A percentile compares a stretch with the other conserved stretches of the same genome.
Evolutionary conservation across 2,329 filamentous ascomycete genomes (phyloP).

Genomic region (Clonostachys sp.): DNA sequence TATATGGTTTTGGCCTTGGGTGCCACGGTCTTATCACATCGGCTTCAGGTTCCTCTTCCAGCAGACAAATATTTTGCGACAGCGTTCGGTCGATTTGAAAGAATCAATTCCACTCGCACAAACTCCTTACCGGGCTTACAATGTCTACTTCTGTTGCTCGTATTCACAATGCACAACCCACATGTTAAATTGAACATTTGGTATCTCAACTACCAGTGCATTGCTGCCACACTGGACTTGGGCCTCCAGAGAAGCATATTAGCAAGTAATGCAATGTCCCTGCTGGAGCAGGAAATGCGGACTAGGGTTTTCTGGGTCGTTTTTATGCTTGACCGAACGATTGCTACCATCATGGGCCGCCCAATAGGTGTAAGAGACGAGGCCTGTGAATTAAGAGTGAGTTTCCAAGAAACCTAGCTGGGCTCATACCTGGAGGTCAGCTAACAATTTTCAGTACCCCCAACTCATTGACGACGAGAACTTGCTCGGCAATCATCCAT

Average conservation of each 20-base stretch:
- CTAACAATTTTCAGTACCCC: not conserved
- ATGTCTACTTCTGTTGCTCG: constrained; percentile 36
- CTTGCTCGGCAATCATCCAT: not conserved
- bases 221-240: constrained; percentile 44
- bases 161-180: constrained; percentile 46
- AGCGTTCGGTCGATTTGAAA: constrained; percentile 39
- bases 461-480: not conserved
- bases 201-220: constrained; percentile 51
- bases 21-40: constrained; percentile 35
- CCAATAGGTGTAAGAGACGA: constrained; percentile 51
- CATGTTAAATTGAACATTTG: constrained; percentile 43
- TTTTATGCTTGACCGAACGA: constrained; percentile 42
- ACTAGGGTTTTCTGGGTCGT: constrained; percentile 51
- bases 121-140: constrained; percentile 44
- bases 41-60: constrained; percentile 34
- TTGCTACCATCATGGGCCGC: constrained; percentile 51
- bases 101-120: constrained; percentile 30
- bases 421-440: not conserved
- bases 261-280: constrained; percentile 31
- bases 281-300: constrained; percentile 48
- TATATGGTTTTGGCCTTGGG: constrained; percentile 49
- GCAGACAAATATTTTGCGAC: constrained; percentile 43
- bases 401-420: constrained; percentile 2
- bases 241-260: constrained; percentile 46
- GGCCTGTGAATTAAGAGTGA: constrained; percentile 44